Conservation (phyloP, 495 filamentous ascomycete species). For the Talaromyces ruber region DNA sequence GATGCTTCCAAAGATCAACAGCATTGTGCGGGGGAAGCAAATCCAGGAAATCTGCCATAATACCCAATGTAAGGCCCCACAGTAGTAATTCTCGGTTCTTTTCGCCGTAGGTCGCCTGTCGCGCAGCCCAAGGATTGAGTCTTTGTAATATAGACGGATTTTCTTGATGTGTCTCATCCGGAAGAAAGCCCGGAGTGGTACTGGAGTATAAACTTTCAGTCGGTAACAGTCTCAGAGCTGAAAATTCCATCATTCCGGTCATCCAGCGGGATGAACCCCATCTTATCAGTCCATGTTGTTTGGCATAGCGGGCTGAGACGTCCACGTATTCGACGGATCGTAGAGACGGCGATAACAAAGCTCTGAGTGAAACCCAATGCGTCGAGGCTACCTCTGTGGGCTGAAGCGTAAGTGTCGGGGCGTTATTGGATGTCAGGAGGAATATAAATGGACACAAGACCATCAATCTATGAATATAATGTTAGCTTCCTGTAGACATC, state of each 20-base stretch:
- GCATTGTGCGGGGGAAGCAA: constrained; percentile 57
- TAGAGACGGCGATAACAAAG: constrained; percentile 51
- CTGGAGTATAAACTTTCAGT: constrained; percentile 52
- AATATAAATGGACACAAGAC: constrained; percentile 72
- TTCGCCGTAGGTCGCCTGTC: constrained; percentile 23
- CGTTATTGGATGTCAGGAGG: constrained; percentile 47
- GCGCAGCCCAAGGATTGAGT: constrained; percentile 22
- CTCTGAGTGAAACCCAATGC: constrained; percentile 68
- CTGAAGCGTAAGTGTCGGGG: constrained; percentile 55
- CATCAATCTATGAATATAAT: constrained; percentile 49
- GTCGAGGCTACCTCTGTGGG: constrained; percentile 65
- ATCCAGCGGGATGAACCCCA: constrained; percentile 43
- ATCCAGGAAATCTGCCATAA: constrained; percentile 65
- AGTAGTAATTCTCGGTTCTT: constrained; percentile 48
- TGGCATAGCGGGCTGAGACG: constrained; percentile 54
- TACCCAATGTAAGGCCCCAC: constrained; percentile 69
- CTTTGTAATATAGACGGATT: constrained; percentile 13
- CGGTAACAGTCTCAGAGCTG: constrained; percentile 56
- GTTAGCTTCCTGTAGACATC: neutral
- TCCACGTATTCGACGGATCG: constrained; percentile 60
- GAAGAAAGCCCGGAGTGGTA: constrained; percentile 36
- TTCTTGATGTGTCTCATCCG: constrained; percentile 10
- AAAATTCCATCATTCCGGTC: constrained; percentile 64
- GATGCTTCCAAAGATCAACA: constrained; percentile 58
- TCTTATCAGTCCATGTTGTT: constrained; percentile 39